Evolutionary conservation across 1,139 yeast genomes (phyloP), one percentile per base, ranked within the genome.

Genomic region (Sugiyamaella japonica): DNA sequence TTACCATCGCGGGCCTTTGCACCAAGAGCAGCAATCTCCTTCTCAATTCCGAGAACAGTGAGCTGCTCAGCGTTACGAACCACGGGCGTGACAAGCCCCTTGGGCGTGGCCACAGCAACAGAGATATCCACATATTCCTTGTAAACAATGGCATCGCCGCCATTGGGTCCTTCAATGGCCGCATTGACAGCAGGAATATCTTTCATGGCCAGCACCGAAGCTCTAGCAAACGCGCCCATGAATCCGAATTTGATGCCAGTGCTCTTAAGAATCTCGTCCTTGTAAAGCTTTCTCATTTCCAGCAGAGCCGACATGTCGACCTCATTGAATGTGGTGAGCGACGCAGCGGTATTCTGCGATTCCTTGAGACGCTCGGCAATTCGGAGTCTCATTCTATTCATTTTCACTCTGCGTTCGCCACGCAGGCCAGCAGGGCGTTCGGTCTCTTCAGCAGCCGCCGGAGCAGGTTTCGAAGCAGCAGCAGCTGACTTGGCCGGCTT

Each of bases 371-470:
- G 89, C 80, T 95, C 98, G 57, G 99, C 97, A 64, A 95, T 95
- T 82, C 99, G 89, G 76, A 89, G 78, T 79, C 99, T 88, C 99
- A 93, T 95, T 80, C 99, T 89, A 85, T 91, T 93, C 99, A 93
- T 93, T 80, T 93, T 93, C 64, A 95, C 96, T 73, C 91, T 83
- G 73, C 85, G 89, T 77, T 93, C 98, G 60, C 79, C 77, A 78
- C 99, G 87, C 56, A 81, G 73, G 58, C 88, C 85, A 67, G 83
- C 77, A 41, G 79, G 71, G 44, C 81, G 70, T 34, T 75, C 59
- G 45, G 74, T 70, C 40, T 73, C 67, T 28, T 69, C 62, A 13
- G 68, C 65, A 17, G 66, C 25, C 3, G 25, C 54, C 13, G 73
- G 63, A 34, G 52, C 45, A 31, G 46, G 15, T 5, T 7, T 16